Evolutionary conservation across 495 filamentous ascomycete genomes (phyloP), one percentile per base, ranked within the genome.

Genomic region (Glutinoglossum americanum): DNA sequence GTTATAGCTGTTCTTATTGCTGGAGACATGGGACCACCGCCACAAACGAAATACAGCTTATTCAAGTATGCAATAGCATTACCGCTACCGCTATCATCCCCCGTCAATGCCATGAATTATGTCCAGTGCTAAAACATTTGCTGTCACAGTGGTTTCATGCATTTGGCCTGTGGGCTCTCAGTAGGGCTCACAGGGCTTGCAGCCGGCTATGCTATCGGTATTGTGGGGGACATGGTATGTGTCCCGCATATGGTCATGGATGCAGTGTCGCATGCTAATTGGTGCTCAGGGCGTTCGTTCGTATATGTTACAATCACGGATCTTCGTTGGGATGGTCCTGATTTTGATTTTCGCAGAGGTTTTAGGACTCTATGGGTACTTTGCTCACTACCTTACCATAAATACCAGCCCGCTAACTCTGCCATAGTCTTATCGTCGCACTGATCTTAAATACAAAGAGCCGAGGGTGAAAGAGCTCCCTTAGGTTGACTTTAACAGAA

Each of bases 261-360:
- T 51, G 13, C 58, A 7, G 35, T 53, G 25, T 59, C 41, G 55
- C 23, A 32, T 60, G 57, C 70, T 74, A 62, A 73, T 25, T 30
- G 23, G 39, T 44, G 3, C 56, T 23, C 51, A 83, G 80, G 92
- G 92, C 41, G 89, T 94, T 53, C 78, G 92, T 60, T 79, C 88
- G 53, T 99, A 93, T 70, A 93, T 99, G 89, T 80, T 82, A 61
- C 92, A 99, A 70, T 89, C 83, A 23, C 80, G 89, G 55, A 81
- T 99, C 48, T 99, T 95, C 63, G 92, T 99, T 37, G 92, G 92
- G 68, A 95, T 97, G 92, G 90, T 98, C 58, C 69, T 98, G 63
- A 96, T 98, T 60, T 76, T 98, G 62, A 98, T 98, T 79, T 98
- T 98, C 67, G 90, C 85, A 53, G 92, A 99, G 75, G 92, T 99